Evolutionary conservation across 2,329 filamentous ascomycete genomes (phyloP), one percentile per base, ranked within the genome.

Genomic region (Furcasterigmium furcatum): DNA sequence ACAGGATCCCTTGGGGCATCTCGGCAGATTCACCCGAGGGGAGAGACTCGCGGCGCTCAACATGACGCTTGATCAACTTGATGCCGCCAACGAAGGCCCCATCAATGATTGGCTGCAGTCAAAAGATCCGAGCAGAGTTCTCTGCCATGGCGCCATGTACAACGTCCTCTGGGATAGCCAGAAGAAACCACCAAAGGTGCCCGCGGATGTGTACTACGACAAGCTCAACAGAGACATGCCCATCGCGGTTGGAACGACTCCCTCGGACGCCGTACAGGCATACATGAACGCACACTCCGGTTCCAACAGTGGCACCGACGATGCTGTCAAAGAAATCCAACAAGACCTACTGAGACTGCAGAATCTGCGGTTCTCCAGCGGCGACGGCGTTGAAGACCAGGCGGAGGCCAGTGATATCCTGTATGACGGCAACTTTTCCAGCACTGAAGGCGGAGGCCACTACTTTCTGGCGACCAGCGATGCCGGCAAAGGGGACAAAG

Each of bases 91-190:
- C 8, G 21, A 46, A 16, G 7, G 46, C 40, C 7, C 38, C 40
- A 2, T 61, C 25, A 29, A 29, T 29, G 25, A 29, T 13, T 29
- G 49, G 55, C 50, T 58, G 9, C 46, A 46, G 1, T 16, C 38
- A 2, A 41, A 27, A 44, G 52, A 46, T 21, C 55, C 43, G 16
- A 39, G 41, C 5, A 55, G 57, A 1, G 22, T 58, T 4, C 29
- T 63, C 1, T 65, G 58, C 41, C 68, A 71, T 39, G 66, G 63
- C 0, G 56, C 62, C 18, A 64, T 69, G 58, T 71, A 71, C 46
- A 49, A 58, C 3, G 68, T 71, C 2, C 20, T 38, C 2, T 72
- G 65, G 66, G 52, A 67, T 25, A n/a, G 36, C 3, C 42, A 49
- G 2, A 46, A 51, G 0, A 58, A 58, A 36, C 66, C 67, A 1